phyloP scores from a whole-genome alignment of 202 grass and related monocot species.

The Saccharum hybrid region DNA sequence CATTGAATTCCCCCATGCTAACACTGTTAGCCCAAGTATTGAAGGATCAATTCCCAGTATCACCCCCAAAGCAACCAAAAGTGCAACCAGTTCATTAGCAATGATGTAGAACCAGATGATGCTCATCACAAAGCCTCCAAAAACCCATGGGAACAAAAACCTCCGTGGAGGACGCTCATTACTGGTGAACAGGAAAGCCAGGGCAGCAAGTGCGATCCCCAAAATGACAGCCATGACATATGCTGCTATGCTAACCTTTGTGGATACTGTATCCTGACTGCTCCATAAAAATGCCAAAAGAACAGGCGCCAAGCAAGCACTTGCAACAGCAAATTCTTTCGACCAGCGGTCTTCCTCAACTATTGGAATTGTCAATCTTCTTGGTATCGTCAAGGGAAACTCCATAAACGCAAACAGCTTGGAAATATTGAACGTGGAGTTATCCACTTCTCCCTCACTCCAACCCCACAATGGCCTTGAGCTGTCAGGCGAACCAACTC shows the following conservation, averaged over 20 bases:
- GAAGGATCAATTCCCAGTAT: constrained; percentile 93
- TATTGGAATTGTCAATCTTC: constrained; percentile 86
- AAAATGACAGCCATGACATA: constrained; percentile 59
- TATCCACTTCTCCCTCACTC: constrained; percentile 72
- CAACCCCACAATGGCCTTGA: constrained; percentile 96
- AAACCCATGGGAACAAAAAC: constrained; percentile 91
- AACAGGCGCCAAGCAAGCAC: constrained; percentile 74
- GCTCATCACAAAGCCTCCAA: constrained; percentile 97
- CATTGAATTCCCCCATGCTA: constrained; percentile 99
- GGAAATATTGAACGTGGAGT: constrained; percentile 52
- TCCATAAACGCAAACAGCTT: constrained; percentile 80
- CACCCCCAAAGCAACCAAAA: constrained; percentile 84
- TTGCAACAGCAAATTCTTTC: constrained; percentile 78
- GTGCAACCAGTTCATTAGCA: constrained; percentile 91
- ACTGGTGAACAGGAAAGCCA: constrained; percentile 72
- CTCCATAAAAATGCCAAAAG: constrained; percentile 83
- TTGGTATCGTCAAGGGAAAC: constrained; percentile 85
- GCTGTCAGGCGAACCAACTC: constrained; percentile 60
- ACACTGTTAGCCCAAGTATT: constrained; percentile 88
- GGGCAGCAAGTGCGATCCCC: constrained; percentile 65
- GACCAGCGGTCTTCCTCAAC: constrained; percentile 94
- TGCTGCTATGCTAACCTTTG: constrained; percentile 47
- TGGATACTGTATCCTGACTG: constrained; percentile 55
- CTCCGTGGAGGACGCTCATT: constrained; percentile 73
- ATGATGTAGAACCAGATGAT: constrained; percentile 97